Evolutionary conservation across 768 basidiomycete genomes (phyloP).

Genomic region (Crepidotus variabilis): DNA sequence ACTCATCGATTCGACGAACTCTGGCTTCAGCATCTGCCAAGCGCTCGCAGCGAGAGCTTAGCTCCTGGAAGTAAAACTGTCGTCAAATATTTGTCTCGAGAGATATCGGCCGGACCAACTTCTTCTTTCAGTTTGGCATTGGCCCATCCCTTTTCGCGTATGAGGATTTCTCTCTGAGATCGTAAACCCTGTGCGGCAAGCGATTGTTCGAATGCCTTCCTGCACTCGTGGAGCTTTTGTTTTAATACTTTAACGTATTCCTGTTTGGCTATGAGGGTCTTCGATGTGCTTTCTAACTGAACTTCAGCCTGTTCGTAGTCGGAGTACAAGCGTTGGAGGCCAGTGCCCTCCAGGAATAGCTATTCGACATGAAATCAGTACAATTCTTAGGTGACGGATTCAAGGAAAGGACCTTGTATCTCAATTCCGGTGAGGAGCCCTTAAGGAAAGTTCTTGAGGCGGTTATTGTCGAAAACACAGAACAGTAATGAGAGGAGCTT

Average conservation of each 20-base stretch:
- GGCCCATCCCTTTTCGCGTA: constrained; percentile 3
- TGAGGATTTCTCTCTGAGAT: not conserved
- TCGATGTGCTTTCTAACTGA: not conserved
- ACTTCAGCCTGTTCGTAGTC: not conserved
- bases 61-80: not conserved
- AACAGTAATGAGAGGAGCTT: not conserved
- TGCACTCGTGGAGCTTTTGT: not conserved
- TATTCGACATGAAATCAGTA: not conserved
- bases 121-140: not conserved
- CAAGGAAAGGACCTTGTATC: constrained; percentile 1
- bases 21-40: not conserved
- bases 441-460: constrained; percentile 3
- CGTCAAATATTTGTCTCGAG: not conserved
- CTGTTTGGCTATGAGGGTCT: not conserved
- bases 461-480: not conserved
- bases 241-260: not conserved
- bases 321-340: not conserved
- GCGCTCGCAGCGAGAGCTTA: not conserved
- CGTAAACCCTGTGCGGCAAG: constrained; percentile 2
- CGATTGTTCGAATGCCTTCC: constrained; percentile 1
- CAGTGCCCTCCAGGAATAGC: constrained; percentile 3
- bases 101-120: not conserved
- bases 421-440: constrained; percentile 1
- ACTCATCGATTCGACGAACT: not conserved
- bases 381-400: not conserved